Base-by-base conservation (phyloP, 441 rosid genomes). In the Corymbia citriodora region DNA sequence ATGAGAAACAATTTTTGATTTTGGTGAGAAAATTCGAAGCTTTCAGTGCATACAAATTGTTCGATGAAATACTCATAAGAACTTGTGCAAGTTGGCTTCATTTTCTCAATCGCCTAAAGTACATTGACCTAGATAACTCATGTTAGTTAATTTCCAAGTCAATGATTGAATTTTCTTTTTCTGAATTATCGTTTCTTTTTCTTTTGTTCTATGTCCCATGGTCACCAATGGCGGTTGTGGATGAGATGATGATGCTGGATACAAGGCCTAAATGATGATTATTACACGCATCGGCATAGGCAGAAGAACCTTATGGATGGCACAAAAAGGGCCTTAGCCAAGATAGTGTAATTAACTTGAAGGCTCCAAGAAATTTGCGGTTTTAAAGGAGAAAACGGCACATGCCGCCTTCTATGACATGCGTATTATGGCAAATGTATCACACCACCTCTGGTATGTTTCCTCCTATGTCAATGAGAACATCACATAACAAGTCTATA, bases 311-410 rank as follows among this genome's bases (percentile, higher is more conserved):
- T 87, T 97, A 94, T 90, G 99, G 96, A 92, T 97, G 99, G 99
- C 95, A 96, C 94, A 91, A 93, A 88, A 94, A 85, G 85, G 95
- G 96, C 92, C 95, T 96, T 31, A 96, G 95, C 89, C 96, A 96
- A 93, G 99, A 97, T 91, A 98, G 98, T 88, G 93, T 97, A 45
- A 95, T 97, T 89, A 96, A 92, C 91, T 93, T 97, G 52, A 98
- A 96, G 92, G 94, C 97, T 90, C 99, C 99, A 59, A 95, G 98
- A 91, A 98, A 96, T 90, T 98, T 99, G 99, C 94, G 99, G 87
- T 95, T 15, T 90, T 96, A 55, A 93, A 93, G 91, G 97, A 96
- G 94, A 94, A 94, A 93, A 97, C 98, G 70, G 97, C 99, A 74
- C 99, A 97, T 88, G 99, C 99, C 90, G 99, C 99, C 88, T 96